Conservation (phyloP, 345 rosid species). For the Dipteronia dyeriana region DNA sequence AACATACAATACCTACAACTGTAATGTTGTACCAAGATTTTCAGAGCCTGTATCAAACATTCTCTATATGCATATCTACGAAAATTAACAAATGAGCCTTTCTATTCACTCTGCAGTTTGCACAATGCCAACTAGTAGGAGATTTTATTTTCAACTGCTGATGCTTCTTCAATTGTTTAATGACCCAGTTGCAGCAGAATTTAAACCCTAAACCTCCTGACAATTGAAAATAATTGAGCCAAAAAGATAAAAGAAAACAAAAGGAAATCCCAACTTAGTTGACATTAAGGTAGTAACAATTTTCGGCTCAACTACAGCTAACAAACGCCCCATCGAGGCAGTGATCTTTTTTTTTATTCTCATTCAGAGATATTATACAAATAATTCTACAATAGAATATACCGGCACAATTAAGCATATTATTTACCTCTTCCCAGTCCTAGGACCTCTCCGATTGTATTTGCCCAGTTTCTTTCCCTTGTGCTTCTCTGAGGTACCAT, state of each 20-base stretch:
- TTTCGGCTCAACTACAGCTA: constrained; percentile 18
- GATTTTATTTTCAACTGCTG: too few relatives aligned
- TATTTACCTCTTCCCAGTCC: constrained; percentile 47
- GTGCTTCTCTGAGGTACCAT: constrained; percentile 37
- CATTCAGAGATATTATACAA: constrained; percentile 27
- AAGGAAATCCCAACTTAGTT: background rate
- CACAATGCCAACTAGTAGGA: too few relatives aligned
- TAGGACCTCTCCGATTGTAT: constrained; percentile 44
- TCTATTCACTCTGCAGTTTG: too few relatives aligned
- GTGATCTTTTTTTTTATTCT: background rate
- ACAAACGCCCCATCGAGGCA: constrained; percentile 1
- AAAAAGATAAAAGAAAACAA: background rate
- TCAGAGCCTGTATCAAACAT: too few relatives aligned
- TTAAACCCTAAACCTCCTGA: constrained; percentile 10
- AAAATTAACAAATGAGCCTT: too few relatives aligned
- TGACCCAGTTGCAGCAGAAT: too few relatives aligned
- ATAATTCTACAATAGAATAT: constrained; percentile 23
- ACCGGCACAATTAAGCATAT: background rate
- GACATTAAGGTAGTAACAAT: background rate
- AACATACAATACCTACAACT: too few relatives aligned
- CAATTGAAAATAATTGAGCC: background rate
- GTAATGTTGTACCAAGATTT: too few relatives aligned
- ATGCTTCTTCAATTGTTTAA: too few relatives aligned
- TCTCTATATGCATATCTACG: too few relatives aligned
- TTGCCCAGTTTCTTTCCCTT: constrained; percentile 44